Evolutionary conservation across 192 early-diverging fungal genomes (phyloP).

Genomic region (Backusella morwellensis): DNA sequence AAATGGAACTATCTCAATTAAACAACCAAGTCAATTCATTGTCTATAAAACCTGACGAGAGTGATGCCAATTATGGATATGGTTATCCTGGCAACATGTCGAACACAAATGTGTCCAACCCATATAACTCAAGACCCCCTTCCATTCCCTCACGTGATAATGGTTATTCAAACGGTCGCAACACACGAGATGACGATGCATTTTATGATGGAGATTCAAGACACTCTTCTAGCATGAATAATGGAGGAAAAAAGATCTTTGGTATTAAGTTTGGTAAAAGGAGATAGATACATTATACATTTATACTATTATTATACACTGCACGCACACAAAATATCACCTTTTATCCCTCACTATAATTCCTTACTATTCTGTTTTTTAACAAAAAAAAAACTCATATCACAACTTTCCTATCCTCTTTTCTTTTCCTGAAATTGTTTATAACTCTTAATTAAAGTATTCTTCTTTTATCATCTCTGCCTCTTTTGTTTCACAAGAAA

Average conservation of each 20-base stretch:
- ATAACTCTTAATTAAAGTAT: slow-evolving; percentile 14
- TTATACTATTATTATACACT: not conserved
- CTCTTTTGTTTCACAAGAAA: not conserved
- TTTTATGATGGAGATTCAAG: slow-evolving; percentile 28
- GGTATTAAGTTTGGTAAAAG: slow-evolving; percentile 26
- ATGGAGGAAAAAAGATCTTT: slow-evolving; percentile 14
- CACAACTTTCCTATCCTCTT: not conserved
- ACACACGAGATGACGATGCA: slow-evolving; percentile 13
- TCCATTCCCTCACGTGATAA: slow-evolving; percentile 15
- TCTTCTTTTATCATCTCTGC: not conserved
- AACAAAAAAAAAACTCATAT: not conserved
- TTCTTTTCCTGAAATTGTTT: slow-evolving; percentile 2
- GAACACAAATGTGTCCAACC: not conserved
- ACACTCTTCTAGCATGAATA: slow-evolving; percentile 15
- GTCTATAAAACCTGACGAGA: slow-evolving; percentile 7
- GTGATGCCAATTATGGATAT: not conserved
- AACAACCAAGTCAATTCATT: not conserved
- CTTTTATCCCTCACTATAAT: not conserved
- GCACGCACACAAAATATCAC: not conserved
- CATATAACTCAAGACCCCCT: slow-evolving; percentile 8
- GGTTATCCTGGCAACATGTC: not conserved
- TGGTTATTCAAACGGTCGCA: slow-evolving; percentile 22
- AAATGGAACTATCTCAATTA: not conserved
- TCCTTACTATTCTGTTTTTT: not conserved
- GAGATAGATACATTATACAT: not conserved